Evolutionary conservation across 2,329 filamentous ascomycete genomes (phyloP).

Genomic region (Colletotrichum paranaense): DNA sequence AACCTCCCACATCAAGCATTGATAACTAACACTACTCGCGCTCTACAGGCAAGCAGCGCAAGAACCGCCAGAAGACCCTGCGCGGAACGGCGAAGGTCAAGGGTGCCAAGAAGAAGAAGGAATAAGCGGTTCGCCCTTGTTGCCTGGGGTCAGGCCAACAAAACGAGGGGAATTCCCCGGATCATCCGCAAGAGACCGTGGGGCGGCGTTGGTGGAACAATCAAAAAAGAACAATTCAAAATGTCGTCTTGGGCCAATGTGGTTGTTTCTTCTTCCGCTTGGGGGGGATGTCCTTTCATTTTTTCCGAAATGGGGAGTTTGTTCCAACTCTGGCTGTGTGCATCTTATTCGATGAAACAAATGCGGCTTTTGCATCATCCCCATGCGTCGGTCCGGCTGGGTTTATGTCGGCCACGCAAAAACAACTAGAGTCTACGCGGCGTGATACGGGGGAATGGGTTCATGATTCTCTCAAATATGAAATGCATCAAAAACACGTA

Average conservation of each 20-base stretch:
- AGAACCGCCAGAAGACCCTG: constrained; percentile 99
- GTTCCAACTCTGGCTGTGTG: constrained; percentile 31
- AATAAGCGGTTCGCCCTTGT: constrained; percentile 68
- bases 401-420: constrained; percentile 24
- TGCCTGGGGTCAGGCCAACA: constrained; percentile 31
- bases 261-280: constrained; percentile 18
- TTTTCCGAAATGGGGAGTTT: constrained; percentile 15
- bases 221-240: constrained; percentile 30
- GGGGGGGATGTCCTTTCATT: constrained; percentile 21
- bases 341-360: constrained; percentile 30
- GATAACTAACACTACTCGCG: constrained; percentile 37
- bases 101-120: constrained; percentile 95
- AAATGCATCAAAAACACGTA: constrained; percentile 34
- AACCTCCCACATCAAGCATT: not conserved
- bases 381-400: constrained; percentile 25
- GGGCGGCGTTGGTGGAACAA: constrained; percentile 36
- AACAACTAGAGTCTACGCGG: constrained; percentile 37
- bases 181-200: constrained; percentile 34
- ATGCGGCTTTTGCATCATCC: constrained; percentile 34
- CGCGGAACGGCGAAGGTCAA: constrained; percentile 98
- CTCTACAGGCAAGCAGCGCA: constrained; percentile 96
- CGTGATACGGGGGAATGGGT: constrained; percentile 38
- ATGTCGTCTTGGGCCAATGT: constrained; percentile 33
- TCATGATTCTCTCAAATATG: constrained; percentile 39
- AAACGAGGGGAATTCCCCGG: constrained; percentile 34